Percentiles rank a stretch among this genome's conserved stretches.
phyloP scores from a whole-genome alignment of 1,139 yeast species.

The Ashbya aceris region DNA sequence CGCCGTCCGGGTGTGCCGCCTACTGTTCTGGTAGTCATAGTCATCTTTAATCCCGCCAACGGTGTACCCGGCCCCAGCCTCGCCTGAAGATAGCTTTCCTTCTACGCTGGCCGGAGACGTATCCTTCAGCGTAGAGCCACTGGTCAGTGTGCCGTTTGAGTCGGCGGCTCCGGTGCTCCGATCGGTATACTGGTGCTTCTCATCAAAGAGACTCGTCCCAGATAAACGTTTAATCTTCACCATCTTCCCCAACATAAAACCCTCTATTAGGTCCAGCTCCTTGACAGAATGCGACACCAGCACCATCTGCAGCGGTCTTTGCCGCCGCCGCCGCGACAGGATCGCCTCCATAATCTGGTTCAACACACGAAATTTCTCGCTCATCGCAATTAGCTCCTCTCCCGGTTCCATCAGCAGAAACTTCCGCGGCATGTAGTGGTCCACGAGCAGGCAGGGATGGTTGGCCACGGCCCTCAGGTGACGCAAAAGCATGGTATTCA shows the following conservation, averaged over 20 bases:
- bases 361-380: constrained; percentile 51
- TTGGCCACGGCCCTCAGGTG: constrained; percentile 44
- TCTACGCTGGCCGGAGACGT: not conserved
- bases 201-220: constrained; percentile 48
- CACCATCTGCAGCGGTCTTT: constrained; percentile 29
- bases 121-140: not conserved
- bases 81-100: constrained; percentile 9
- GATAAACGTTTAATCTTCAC: constrained; percentile 51
- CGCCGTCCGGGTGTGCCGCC: constrained; percentile 5
- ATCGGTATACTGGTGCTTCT: constrained; percentile 13
- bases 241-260: constrained; percentile 52
- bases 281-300: constrained; percentile 55
- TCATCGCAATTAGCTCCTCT: constrained; percentile 41
- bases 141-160: not conserved
- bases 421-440: constrained; percentile 66
- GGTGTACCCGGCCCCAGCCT: constrained; percentile 34
- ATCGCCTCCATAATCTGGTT: constrained; percentile 40
- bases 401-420: constrained; percentile 55
- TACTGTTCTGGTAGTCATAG: constrained; percentile 32
- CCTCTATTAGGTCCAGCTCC: constrained; percentile 64
- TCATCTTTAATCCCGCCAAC: constrained; percentile 31
- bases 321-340: constrained; percentile 11
- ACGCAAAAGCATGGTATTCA: constrained; percentile 38
- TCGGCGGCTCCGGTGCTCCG: constrained; percentile 5
- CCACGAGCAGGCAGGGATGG: constrained; percentile 63